Evolutionary conservation across 805 yeast species (phyloP), one percentile per base, ranked within the genome.

Genomic region (Maudiozyma serrabonitensis): DNA sequence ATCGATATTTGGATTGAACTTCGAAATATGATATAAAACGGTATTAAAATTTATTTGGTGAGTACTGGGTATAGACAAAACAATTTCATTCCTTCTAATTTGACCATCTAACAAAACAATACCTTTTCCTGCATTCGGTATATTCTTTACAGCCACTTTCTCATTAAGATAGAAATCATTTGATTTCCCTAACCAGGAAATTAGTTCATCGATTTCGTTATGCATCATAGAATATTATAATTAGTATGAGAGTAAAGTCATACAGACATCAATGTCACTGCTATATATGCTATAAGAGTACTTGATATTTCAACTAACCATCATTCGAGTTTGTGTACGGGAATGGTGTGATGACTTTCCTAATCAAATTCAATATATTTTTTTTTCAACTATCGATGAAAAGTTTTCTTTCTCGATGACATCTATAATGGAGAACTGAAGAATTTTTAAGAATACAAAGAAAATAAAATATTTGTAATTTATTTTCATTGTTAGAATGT

Each of bases 71-170:
- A 87, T 76, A 43, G 73, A 71, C 6, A 85, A 69, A 16, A 87
- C 57, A 15, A 63, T 61, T 47, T 78, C 78, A 45, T 73, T 67
- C 12, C 58, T 54, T 4, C 51, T 54, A n/a, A 87, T 58, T 1
- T 50, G 46, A 0, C 60, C 59, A 2, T 3, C 19, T 49, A 19
- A 83, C 74, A 56, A 49, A 4, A 74, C 68, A 25, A 87, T 73
- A 50, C 87, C 86, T 61, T 89, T 74, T 16, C 95, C 95, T 15
- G 78, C 69, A 9, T 65, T 69, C 1, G 57, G 55, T 12, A 74
- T 68, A 31, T 76, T 74, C 12, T 56, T 60, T 7, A 82, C 73
- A 2, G 56, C 56, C 6, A 80, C 59, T 35, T 69, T 71, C 0
- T 69, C 57, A 2, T 78, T 70, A 3, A 81, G 61, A 25, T 44